phyloP scores from a whole-genome alignment of 2,329 filamentous ascomycete species.

The Cladosporium sp. region DNA sequence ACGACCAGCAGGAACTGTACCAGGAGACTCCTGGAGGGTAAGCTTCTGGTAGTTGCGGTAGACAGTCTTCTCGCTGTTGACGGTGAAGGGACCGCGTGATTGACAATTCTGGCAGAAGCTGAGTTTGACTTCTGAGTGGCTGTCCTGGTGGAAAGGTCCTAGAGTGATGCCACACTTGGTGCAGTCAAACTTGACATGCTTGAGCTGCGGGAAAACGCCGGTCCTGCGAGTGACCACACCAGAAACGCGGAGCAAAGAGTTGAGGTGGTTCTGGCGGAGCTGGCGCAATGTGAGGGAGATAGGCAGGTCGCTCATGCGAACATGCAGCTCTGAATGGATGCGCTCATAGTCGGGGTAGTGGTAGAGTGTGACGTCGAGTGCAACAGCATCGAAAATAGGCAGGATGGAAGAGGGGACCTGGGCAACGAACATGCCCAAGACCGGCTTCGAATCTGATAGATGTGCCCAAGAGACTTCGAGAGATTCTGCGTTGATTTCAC shows the following conservation, averaged over 20 bases:
- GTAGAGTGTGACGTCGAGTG: constrained; percentile 91
- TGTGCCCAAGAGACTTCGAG: constrained; percentile 96
- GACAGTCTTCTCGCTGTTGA: constrained; percentile 96
- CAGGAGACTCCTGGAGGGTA: constrained; percentile 93
- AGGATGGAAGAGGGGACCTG: constrained; percentile 94
- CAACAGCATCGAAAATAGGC: constrained; percentile 92
- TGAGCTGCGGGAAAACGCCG: constrained; percentile 94
- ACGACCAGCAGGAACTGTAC: constrained; percentile 92
- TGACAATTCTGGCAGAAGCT: constrained; percentile 96
- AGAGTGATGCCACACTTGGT: constrained; percentile 86
- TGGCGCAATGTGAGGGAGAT: constrained; percentile 94
- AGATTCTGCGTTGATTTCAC: constrained; percentile 93
- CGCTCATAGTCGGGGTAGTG: constrained; percentile 97
- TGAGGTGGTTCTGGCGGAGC: constrained; percentile 89
- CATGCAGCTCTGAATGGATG: constrained; percentile 96
- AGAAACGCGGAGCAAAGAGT: constrained; percentile 89
- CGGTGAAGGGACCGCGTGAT: constrained; percentile 85
- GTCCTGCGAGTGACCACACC: constrained; percentile 92
- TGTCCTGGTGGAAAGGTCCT: constrained; percentile 95
- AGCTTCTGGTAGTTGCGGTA: constrained; percentile 99
- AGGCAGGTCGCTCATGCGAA: constrained; percentile 90
- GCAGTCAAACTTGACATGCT: constrained; percentile 98
- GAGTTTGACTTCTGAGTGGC: constrained; percentile 92
- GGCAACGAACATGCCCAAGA: constrained; percentile 89
- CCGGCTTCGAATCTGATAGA: constrained; percentile 83